These are phyloP conservation scores for Lactarius pseudohatsudake DNA, from an alignment of 768 basidiomycete genomes.

Conservation along the genomic window DNA sequence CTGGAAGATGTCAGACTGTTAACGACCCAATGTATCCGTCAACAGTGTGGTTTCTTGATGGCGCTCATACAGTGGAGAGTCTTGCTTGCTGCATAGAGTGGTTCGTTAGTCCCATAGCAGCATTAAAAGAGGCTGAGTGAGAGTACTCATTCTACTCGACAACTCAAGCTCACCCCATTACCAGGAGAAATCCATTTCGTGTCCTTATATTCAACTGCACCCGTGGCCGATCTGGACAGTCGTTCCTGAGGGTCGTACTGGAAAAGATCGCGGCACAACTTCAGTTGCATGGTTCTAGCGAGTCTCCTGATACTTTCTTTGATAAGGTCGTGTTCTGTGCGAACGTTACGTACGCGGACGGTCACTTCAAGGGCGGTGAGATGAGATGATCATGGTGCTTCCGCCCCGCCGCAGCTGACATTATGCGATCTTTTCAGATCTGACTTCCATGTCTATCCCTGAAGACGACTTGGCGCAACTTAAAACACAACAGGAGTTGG, in stretches of 20 bases:
- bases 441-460: slow-evolving; percentile 67
- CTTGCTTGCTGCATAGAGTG: slow-evolving; percentile 84
- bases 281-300: slow-evolving; percentile 39
- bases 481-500: slow-evolving; percentile 74
- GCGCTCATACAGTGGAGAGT: slow-evolving; percentile 93
- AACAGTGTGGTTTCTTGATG: slow-evolving; percentile 89
- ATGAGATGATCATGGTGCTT: slow-evolving; percentile 15
- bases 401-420: neutral
- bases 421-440: slow-evolving; percentile 50
- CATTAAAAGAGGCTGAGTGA: slow-evolving; percentile 38
- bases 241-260: slow-evolving; percentile 64
- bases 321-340: slow-evolving; percentile 91
- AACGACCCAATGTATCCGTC: slow-evolving; percentile 51
- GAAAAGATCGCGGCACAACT: slow-evolving; percentile 52
- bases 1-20: slow-evolving; percentile 90
- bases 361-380: slow-evolving; percentile 87
- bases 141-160: neutral
- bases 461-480: slow-evolving; percentile 62
- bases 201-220: slow-evolving; percentile 95
- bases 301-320: slow-evolving; percentile 55
- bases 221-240: slow-evolving; percentile 75
- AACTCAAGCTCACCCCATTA: neutral
- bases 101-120: slow-evolving; percentile 68
- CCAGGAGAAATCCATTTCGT: slow-evolving; percentile 41
- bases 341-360: slow-evolving; percentile 91